phyloP scores from a whole-genome alignment of 768 basidiomycete species.

The Boletus huronensis region DNA sequence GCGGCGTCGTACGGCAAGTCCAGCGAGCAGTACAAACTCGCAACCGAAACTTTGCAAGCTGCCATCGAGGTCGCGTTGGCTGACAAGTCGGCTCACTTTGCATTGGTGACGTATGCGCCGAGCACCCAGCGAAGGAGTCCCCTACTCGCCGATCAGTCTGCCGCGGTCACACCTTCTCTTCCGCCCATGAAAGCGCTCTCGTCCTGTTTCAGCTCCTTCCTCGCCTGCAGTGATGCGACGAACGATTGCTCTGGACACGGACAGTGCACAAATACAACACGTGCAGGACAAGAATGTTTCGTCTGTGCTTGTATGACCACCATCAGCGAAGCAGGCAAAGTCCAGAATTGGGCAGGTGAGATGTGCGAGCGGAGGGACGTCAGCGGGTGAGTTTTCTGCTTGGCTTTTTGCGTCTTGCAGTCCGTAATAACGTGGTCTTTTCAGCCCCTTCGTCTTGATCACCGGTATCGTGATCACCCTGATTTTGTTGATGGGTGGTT shows the following conservation, averaged over 20 bases:
- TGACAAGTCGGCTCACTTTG: slow-evolving; percentile 42
- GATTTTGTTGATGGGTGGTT: slow-evolving; percentile 62
- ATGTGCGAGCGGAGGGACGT: slow-evolving; percentile 77
- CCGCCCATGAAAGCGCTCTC: slow-evolving; percentile 57
- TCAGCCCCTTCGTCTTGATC: slow-evolving; percentile 72
- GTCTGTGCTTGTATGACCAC: slow-evolving; percentile 46
- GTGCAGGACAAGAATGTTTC: slow-evolving; percentile 54
- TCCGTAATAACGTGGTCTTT: not conserved
- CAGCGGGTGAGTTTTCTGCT: slow-evolving; percentile 59
- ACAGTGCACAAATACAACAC: slow-evolving; percentile 55
- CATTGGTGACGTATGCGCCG: slow-evolving; percentile 48
- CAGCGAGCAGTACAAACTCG: slow-evolving; percentile 54
- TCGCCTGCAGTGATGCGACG: slow-evolving; percentile 61
- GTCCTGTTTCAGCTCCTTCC: slow-evolving; percentile 55
- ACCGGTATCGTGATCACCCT: slow-evolving; percentile 64
- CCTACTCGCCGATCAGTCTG: slow-evolving; percentile 42
- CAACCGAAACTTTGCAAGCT: slow-evolving; percentile 43
- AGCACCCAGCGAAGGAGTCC: slow-evolving; percentile 37
- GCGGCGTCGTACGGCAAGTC: slow-evolving; percentile 43
- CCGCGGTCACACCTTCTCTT: slow-evolving; percentile 36
- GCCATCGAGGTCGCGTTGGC: slow-evolving; percentile 44
- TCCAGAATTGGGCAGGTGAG: slow-evolving; percentile 69
- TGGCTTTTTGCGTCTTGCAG: not conserved
- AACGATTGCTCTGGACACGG: slow-evolving; percentile 68
- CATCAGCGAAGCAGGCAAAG: slow-evolving; percentile 50